A percentile compares a stretch with the other conserved stretches of the same genome.
phyloP scores from a whole-genome alignment of 2,329 filamentous ascomycete species.

The Celoporthe dispersa region DNA sequence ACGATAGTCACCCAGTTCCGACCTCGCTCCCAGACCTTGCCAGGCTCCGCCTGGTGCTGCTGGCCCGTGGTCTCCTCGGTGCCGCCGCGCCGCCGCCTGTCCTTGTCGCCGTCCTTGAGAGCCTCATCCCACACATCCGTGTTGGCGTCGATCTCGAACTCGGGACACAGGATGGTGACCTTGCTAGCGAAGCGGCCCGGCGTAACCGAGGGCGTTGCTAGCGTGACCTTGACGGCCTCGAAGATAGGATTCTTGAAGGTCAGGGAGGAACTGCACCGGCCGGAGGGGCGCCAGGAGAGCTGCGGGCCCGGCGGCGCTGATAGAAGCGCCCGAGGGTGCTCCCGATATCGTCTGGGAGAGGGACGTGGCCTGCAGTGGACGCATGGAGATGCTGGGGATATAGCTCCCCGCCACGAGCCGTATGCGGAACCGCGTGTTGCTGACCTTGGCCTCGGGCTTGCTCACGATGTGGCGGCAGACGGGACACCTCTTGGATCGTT shows the following conservation, averaged over 20 bases:
- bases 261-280: conserved; percentile 78
- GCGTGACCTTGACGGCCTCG: conserved; percentile 82
- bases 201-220: conserved; percentile 81
- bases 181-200: conserved; percentile 76
- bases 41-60: conserved; percentile 74
- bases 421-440: conserved; percentile 89
- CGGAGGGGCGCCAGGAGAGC: conserved; percentile 60
- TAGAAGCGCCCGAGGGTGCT: conserved; percentile 24
- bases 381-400: conserved; percentile 80
- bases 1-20: conserved; percentile 96
- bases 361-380: conserved; percentile 53
- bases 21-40: conserved; percentile 94
- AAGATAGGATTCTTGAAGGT: conserved; percentile 95
- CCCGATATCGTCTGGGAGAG: conserved; percentile 31
- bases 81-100: conserved; percentile 31
- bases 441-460: conserved; percentile 89
- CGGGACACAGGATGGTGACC: conserved; percentile 90
- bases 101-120: conserved; percentile 58
- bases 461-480: conserved; percentile 93
- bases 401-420: conserved; percentile 86
- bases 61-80: conserved; percentile 46
- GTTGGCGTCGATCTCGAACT: conserved; percentile 93
- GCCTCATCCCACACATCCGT: conserved; percentile 90
- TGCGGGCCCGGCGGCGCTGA: conserved; percentile 15
- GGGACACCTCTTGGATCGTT: conserved; percentile 91